A percentile compares a stretch with the other conserved stretches of the same genome.
Conservation (phyloP, 2,329 filamentous ascomycete species). For the Colletotrichum sublineola region DNA sequence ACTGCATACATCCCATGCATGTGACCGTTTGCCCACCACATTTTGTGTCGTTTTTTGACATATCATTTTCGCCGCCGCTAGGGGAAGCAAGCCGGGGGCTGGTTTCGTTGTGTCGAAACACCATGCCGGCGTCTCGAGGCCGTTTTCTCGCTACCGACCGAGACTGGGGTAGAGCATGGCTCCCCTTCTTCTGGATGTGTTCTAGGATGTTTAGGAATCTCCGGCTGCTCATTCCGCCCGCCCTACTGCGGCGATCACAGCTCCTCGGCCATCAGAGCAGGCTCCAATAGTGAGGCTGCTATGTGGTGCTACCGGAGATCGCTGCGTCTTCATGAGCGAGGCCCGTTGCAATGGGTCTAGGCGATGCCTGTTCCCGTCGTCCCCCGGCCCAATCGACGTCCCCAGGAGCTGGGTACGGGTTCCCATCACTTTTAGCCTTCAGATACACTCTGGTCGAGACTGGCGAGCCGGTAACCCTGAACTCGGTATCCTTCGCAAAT, state of each 20-base stretch:
- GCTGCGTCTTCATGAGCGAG: slow-evolving; percentile 9
- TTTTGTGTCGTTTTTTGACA: slow-evolving; percentile 3
- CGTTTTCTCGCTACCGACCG: not conserved
- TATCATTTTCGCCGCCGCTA: not conserved
- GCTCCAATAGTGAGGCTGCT: slow-evolving; percentile 33
- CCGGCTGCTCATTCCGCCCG: slow-evolving; percentile 2
- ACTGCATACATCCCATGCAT: slow-evolving; percentile 9
- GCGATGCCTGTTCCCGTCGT: slow-evolving; percentile 3
- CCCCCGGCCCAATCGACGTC: slow-evolving; percentile 11
- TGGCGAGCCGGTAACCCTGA: not conserved
- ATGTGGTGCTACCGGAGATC: not conserved
- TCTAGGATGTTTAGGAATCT: slow-evolving; percentile 4
- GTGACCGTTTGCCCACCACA: not conserved
- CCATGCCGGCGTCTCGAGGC: not conserved
- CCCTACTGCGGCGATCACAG: slow-evolving; percentile 23
- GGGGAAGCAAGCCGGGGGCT: not conserved
- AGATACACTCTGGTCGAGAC: not conserved
- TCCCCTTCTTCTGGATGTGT: slow-evolving; percentile 5
- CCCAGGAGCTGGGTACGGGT: slow-evolving; percentile 24
- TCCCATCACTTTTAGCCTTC: slow-evolving; percentile 21
- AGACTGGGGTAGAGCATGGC: no score
- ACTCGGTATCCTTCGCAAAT: not conserved
- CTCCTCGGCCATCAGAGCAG: not conserved
- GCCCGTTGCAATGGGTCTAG: slow-evolving; percentile 17
- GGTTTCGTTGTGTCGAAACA: not conserved